These are phyloP conservation scores for Komagataella mondaviorum DNA, from an alignment of 805 yeast species.

Conservation along the genomic window DNA sequence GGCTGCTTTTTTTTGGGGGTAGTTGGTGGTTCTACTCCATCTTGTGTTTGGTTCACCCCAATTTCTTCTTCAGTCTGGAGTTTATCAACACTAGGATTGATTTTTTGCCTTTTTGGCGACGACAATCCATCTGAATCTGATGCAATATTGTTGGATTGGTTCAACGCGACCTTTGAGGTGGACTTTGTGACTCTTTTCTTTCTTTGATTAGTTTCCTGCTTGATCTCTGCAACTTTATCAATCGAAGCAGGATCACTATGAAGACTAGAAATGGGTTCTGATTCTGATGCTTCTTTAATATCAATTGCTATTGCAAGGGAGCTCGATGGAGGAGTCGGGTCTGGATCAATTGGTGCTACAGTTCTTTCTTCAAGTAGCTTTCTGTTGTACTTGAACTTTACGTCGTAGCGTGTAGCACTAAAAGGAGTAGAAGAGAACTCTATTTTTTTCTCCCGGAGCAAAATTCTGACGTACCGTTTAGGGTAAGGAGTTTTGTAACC, in stretches of 20 bases:
- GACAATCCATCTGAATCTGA: neutral
- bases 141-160: neutral
- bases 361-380: neutral
- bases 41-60: neutral
- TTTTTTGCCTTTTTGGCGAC: neutral
- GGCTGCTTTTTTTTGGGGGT: neutral
- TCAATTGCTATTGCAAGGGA: neutral
- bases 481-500: neutral
- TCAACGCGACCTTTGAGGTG: neutral
- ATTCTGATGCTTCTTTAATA: neutral
- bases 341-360: neutral
- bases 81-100: neutral
- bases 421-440: neutral
- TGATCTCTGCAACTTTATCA: neutral
- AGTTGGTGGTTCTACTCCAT: neutral
- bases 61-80: neutral
- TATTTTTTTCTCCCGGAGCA: neutral
- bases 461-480: neutral
- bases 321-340: neutral
- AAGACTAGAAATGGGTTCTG: neutral
- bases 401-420: neutral
- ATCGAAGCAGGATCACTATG: neutral
- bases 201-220: neutral
- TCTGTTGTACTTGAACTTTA: neutral
- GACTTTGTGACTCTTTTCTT: neutral